Evolutionary conservation across 208 protist species (phyloP).

Genomic region (Wallacemonas sp.): DNA sequence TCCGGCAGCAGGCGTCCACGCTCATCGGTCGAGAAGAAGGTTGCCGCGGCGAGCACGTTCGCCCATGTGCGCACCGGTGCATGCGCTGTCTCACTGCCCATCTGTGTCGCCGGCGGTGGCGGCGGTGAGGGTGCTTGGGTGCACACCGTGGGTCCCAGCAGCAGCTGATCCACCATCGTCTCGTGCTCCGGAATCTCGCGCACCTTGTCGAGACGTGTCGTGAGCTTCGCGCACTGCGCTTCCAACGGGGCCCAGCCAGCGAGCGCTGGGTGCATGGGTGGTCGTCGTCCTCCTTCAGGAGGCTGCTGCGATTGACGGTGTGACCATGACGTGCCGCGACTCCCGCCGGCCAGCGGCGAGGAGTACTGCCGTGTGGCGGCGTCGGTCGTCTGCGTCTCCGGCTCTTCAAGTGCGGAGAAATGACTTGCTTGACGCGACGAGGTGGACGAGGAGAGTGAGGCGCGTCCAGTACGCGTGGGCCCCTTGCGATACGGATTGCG

Average conservation of each 20-base stretch:
- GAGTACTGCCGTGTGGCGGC: not conserved
- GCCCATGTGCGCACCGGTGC: not conserved
- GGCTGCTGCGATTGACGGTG: too few species aligned
- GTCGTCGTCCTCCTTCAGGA: too few species aligned
- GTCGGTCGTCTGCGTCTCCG: too few species aligned
- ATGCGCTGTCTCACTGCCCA: not conserved
- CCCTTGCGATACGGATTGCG: constrained; percentile 8
- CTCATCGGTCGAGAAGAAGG: constrained; percentile 13
- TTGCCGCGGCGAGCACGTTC: not conserved
- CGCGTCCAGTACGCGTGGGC: not conserved
- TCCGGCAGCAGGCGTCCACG: not conserved
- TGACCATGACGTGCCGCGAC: not conserved
- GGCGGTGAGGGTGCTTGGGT: not conserved
- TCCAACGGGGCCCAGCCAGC: constrained; percentile 4
- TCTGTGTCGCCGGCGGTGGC: not conserved
- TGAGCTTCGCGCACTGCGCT: constrained; percentile 5
- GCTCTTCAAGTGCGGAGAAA: not conserved
- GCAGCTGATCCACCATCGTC: constrained; percentile 3
- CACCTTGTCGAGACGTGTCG: not conserved
- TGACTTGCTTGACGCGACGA: not conserved
- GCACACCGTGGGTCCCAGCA: constrained; percentile 1
- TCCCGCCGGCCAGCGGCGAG: not conserved
- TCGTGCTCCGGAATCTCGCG: constrained; percentile 3
- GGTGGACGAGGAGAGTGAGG: not conserved
- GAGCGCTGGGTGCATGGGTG: not conserved